Percentiles rank a stretch among this genome's conserved stretches.
phyloP scores from a whole-genome alignment of 148 eudicot species.

The Rhododendron griersonianum region DNA sequence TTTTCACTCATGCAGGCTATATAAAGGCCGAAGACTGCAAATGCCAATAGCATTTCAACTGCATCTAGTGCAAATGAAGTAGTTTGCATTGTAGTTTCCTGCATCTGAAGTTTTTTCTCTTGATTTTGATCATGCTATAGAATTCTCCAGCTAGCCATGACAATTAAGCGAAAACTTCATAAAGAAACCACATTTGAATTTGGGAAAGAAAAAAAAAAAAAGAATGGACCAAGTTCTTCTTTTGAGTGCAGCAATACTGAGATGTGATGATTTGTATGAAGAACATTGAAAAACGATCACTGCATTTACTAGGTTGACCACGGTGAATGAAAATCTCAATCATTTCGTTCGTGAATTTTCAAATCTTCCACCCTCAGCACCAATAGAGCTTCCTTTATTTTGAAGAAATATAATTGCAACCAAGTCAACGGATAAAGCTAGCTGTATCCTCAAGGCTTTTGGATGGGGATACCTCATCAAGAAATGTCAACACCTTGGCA shows the following conservation, averaged over 20 bases:
- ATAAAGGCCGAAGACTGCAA: background rate
- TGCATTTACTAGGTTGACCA: background rate
- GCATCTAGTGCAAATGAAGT: background rate
- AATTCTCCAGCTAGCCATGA: background rate
- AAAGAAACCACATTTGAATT: background rate
- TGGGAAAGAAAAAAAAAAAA: background rate
- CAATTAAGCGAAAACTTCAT: background rate
- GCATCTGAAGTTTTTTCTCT: background rate
- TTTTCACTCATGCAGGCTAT: background rate
- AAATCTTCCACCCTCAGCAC: background rate
- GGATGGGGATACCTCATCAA: background rate
- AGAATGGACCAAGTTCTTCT: background rate
- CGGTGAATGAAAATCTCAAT: background rate
- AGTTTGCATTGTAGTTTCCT: background rate
- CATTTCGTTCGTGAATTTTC: background rate
- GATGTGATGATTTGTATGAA: background rate
- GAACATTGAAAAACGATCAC: background rate
- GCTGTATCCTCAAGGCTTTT: slow-evolving; percentile 1
- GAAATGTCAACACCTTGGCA: slow-evolving; percentile 9
- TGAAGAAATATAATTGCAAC: background rate
- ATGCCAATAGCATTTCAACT: background rate
- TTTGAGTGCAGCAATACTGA: background rate
- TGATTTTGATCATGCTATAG: background rate
- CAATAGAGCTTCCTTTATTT: background rate
- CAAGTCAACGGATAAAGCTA: background rate